phyloP scores from a whole-genome alignment of 371 early-diverging fungal species.

The Cokeromyces recurvatus region DNA sequence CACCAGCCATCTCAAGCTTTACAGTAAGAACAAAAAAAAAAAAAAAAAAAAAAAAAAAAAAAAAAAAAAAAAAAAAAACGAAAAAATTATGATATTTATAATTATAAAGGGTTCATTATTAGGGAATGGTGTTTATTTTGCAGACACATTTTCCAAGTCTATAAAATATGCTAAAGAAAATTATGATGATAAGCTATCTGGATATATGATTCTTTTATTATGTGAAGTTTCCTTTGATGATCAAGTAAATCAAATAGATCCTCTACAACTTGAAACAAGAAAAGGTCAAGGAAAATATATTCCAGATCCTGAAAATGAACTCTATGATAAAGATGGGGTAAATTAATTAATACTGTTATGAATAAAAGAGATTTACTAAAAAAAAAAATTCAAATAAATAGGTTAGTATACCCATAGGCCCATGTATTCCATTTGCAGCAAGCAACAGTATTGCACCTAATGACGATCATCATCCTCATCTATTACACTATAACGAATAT shows the following conservation, averaged over 20 bases:
- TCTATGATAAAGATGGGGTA: slow-evolving; percentile 34
- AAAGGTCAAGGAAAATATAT: slow-evolving; percentile 39
- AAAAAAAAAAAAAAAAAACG: no score
- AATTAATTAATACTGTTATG: slow-evolving; percentile 1
- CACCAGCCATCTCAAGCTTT: no score
- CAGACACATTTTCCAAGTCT: slow-evolving; percentile 51
- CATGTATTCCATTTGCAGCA: slow-evolving; percentile 11
- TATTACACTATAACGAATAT: slow-evolving; percentile 51
- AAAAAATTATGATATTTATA: neutral
- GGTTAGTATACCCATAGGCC: slow-evolving; percentile 41
- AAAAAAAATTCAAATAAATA: neutral
- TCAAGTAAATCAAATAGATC: no score
- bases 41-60: no score
- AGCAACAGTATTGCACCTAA: neutral
- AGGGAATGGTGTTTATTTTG: slow-evolving; percentile 61
- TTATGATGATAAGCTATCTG: neutral
- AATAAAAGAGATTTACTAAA: neutral
- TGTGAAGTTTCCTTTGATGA: slow-evolving; percentile 64
- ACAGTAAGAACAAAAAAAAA: no score
- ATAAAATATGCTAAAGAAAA: slow-evolving; percentile 24
- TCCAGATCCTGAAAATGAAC: slow-evolving; percentile 30
- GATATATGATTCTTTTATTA: slow-evolving; percentile 36
- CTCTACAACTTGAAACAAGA: slow-evolving; percentile 43
- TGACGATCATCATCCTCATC: neutral
- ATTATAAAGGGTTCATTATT: slow-evolving; percentile 32